Conservation (phyloP, 148 eudicot species). For the Rhododendron williamsianum region DNA sequence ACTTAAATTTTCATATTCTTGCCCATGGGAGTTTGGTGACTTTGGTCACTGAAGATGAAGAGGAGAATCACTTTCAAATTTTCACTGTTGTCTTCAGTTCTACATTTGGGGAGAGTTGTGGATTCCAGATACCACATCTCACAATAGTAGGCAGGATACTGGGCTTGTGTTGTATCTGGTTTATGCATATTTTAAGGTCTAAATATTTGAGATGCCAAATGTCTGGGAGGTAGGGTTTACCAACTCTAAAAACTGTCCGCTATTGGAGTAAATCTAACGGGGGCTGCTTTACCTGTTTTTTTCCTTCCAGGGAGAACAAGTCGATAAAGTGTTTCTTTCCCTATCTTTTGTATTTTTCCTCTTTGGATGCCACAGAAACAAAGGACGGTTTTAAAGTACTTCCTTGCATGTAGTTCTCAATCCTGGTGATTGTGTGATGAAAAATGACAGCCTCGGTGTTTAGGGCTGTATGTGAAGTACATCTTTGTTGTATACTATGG, state of each 20-base stretch:
- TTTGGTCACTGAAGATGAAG: not conserved
- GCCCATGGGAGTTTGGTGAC: not conserved
- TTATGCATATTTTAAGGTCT: not conserved
- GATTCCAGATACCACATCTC: not conserved
- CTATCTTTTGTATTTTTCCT: not conserved
- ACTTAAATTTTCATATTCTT: not conserved
- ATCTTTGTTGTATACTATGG: not conserved
- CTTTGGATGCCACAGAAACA: not conserved
- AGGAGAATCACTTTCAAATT: not conserved
- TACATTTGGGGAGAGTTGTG: not conserved
- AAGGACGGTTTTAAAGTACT: not conserved
- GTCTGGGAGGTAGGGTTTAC: not conserved
- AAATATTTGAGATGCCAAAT: not conserved
- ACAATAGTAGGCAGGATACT: not conserved
- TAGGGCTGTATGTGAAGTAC: not conserved
- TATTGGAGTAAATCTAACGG: not conserved
- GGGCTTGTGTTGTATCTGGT: not conserved
- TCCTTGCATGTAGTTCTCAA: not conserved
- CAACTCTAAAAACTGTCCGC: not conserved
- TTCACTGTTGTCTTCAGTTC: not conserved
- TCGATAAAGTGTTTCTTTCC: not conserved
- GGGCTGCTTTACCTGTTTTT: constrained; percentile 5
- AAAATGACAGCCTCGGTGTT: not conserved
- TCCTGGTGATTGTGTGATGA: not conserved
- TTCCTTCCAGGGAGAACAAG: not conserved